Conservation (phyloP, 2,329 filamentous ascomycete species). For the Aspergillus fumigatus region DNA sequence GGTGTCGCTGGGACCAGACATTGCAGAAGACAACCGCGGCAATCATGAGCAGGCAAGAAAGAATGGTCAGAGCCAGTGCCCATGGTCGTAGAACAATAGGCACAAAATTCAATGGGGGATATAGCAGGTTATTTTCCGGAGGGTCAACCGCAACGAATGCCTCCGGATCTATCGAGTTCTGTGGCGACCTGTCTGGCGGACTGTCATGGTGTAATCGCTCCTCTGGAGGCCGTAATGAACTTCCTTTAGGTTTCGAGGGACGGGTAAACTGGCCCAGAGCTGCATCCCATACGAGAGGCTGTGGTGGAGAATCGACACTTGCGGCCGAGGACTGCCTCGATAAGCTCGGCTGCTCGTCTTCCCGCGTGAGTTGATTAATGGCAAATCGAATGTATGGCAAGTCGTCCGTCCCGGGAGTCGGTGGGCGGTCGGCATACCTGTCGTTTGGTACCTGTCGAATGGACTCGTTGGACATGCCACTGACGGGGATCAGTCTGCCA, state of each 20-base stretch:
- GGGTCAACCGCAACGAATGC: constrained; percentile 47
- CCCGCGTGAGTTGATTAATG: constrained; percentile 76
- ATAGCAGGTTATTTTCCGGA: constrained; percentile 40
- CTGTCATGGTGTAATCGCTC: constrained; percentile 4
- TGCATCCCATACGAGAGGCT: constrained; percentile 47
- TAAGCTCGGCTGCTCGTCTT: constrained; percentile 58
- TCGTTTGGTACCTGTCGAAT: constrained; percentile 24
- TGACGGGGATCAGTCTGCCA: constrained; percentile 18
- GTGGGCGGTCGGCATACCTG: constrained; percentile 36
- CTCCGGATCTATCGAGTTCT: constrained; percentile 30
- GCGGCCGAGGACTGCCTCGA: constrained; percentile 47
- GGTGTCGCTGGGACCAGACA: constrained; percentile 58
- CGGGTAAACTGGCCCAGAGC: constrained; percentile 42
- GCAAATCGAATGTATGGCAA: constrained; percentile 86
- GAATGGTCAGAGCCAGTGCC: constrained; percentile 58
- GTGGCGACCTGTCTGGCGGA: constrained; percentile 8
- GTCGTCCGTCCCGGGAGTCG: constrained; percentile 76
- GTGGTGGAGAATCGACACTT: constrained; percentile 46
- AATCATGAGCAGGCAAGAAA: constrained; percentile 65
- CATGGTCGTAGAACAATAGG: constrained; percentile 66
- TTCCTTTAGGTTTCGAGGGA: constrained; percentile 25
- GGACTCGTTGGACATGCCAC: constrained; percentile 20
- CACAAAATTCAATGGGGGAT: constrained; percentile 61
- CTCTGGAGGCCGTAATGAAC: constrained; percentile 24
- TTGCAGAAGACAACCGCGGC: constrained; percentile 68